Evolutionary conservation across 768 basidiomycete species (phyloP).

Genomic region (Leccinum longicurvipes): DNA sequence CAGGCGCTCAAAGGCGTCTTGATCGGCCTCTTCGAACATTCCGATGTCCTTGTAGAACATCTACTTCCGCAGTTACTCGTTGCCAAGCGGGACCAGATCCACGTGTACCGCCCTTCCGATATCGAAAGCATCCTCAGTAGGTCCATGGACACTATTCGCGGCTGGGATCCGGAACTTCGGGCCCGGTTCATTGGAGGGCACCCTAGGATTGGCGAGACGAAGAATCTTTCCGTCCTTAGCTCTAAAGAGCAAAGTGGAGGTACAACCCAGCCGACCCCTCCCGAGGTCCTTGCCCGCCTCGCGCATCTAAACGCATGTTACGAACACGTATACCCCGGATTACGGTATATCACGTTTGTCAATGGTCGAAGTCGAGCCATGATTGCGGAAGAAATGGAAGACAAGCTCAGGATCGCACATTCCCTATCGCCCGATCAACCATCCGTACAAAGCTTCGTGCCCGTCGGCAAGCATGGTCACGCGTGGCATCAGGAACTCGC

Average conservation of each 20-base stretch:
- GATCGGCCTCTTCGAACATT: constrained; percentile 61
- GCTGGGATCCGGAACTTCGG: constrained; percentile 49
- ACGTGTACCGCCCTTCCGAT: constrained; percentile 35
- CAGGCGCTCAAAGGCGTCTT: constrained; percentile 33
- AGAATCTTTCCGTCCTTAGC: constrained; percentile 71
- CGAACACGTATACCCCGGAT: constrained; percentile 65
- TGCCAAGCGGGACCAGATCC: constrained; percentile 21
- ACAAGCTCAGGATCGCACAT: constrained; percentile 50
- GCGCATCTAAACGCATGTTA: constrained; percentile 75
- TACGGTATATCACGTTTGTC: constrained; percentile 91
- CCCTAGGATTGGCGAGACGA: constrained; percentile 85
- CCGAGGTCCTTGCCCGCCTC: constrained; percentile 71
- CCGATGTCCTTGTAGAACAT: constrained; percentile 48
- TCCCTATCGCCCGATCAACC: constrained; percentile 41
- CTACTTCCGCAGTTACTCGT: constrained; percentile 53
- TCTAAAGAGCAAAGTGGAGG: constrained; percentile 71
- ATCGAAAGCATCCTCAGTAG: constrained; percentile 53
- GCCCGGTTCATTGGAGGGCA: constrained; percentile 77
- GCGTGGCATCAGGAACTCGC: constrained; percentile 67
- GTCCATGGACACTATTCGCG: constrained; percentile 45
- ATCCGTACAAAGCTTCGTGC: constrained; percentile 35
- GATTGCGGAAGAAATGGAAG: constrained; percentile 81
- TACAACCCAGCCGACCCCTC: constrained; percentile 51
- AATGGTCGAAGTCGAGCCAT: constrained; percentile 72
- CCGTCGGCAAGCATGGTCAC: constrained; percentile 37